These are phyloP conservation scores for Hortiboletus rubellus DNA, from an alignment of 1,284 basidiomycete species.

Conservation along the genomic window DNA sequence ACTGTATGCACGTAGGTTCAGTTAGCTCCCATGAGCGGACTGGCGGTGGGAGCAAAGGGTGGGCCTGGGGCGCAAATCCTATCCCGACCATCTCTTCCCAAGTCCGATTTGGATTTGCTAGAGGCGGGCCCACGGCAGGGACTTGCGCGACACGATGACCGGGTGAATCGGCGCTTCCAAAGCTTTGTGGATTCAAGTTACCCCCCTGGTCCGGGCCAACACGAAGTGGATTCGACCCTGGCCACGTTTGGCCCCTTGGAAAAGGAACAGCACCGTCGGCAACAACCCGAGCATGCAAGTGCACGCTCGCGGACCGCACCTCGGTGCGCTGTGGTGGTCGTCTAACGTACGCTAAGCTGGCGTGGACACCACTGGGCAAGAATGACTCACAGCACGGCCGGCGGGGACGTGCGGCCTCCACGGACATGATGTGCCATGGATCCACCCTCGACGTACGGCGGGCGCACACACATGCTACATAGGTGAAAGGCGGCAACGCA, in stretches of 20 bases:
- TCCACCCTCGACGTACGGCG: not conserved
- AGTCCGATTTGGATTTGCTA: conserved; percentile 3
- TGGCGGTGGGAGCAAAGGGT: not conserved
- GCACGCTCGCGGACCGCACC: not conserved
- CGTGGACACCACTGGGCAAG: no score
- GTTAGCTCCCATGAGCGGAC: conserved; percentile 4
- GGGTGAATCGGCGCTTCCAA: not conserved
- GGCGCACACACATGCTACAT: conserved; percentile 4
- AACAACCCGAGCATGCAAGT: not conserved
- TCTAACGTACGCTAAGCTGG: conserved; percentile 9
- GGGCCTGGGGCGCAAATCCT: not conserved
- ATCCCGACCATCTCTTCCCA: conserved; percentile 12
- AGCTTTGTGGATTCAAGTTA: not conserved
- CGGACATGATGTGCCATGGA: not conserved
- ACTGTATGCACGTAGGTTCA: not conserved
- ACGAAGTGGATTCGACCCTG: not conserved
- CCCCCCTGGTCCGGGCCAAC: not conserved
- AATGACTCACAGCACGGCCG: conserved; percentile 7
- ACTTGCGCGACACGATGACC: not conserved
- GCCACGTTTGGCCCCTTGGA: not conserved
- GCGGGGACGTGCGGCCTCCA: not conserved
- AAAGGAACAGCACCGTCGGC: not conserved
- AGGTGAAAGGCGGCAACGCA: not conserved
- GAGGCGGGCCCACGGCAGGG: not conserved
- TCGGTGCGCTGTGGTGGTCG: not conserved